Evolutionary conservation across 768 basidiomycete genomes (phyloP), one percentile per base, ranked within the genome.

Genomic region (Rhodotorula babjevae): DNA sequence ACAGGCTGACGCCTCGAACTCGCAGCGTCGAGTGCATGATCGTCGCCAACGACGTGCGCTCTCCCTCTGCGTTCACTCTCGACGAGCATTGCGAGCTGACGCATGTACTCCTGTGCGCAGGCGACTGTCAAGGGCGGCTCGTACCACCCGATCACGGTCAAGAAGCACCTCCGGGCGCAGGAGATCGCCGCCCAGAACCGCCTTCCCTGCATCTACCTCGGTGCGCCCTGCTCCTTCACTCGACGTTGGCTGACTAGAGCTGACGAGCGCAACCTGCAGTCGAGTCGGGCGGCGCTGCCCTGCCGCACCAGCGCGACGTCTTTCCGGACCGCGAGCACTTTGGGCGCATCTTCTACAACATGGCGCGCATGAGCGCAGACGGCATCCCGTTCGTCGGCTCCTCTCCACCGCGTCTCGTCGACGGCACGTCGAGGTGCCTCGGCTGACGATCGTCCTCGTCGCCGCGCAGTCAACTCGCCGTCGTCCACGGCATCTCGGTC

Each of bases 241-340:
- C 2, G 15, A 12, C 47, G 9, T 16, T 23, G 23, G 31, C 40
- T 50, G 46, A 73, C 15, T 29, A 19, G 10, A 55, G 3, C 21
- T 44, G 25, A 31, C 67, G n/a, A 50, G n/a, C 7, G 42, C n/a
- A n/a, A 42, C 19, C 5, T 18, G 10, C 77, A 92, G 93, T 96
- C 71, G 94, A 96, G 82, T 93, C 91, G 15, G 93, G 93, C 63
- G 93, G 93, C 47, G 93, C 93, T 21, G 92, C 92, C 3, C 84
- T 97, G 29, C 93, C 93, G 2, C 87, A 91, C 81, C 93, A 97
- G 82, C 59, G 52, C 61, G 61, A 88, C 84, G 87, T 94, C 21
- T 95, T 95, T 81, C 93, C 93, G 11, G 93, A 96, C 83, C 91
- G 88, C 80, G 90, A 95, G 74, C 92, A 97, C 79, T 97, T 97